Conservation (phyloP, 352 stramenopile species). For the Peronospora tabacina region DNA sequence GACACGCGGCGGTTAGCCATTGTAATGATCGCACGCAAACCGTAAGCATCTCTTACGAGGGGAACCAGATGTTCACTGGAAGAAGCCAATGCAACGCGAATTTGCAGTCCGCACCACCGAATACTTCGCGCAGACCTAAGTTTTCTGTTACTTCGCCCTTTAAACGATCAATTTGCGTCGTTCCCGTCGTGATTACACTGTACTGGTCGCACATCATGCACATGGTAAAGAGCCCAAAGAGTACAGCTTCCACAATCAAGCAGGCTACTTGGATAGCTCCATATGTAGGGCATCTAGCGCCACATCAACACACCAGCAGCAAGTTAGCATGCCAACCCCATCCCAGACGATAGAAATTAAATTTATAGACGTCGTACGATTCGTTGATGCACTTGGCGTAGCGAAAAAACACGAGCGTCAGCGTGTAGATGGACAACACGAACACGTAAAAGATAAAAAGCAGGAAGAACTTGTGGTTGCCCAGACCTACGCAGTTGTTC, state of each 20-base stretch:
- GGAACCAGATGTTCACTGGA: constrained; percentile 84
- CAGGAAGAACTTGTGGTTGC: constrained; percentile 97
- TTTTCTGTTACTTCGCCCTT: constrained; percentile 84
- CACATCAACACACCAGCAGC: constrained; percentile 10
- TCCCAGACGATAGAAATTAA: not conserved
- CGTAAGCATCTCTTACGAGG: constrained; percentile 37
- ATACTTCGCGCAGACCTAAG: constrained; percentile 79
- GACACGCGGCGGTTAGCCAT: constrained; percentile 4
- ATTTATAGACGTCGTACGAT: constrained; percentile 33
- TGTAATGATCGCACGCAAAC: not conserved
- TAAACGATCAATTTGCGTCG: constrained; percentile 96
- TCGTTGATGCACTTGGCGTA: constrained; percentile 84
- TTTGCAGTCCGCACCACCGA: constrained; percentile 49
- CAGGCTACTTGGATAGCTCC: constrained; percentile 75
- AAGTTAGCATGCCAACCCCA: constrained; percentile 3
- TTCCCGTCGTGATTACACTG: constrained; percentile 92
- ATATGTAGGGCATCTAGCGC: constrained; percentile 54
- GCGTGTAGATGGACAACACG: constrained; percentile 90
- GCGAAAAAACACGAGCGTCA: constrained; percentile 89
- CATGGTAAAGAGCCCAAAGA: constrained; percentile 98
- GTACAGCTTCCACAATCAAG: constrained; percentile 80
- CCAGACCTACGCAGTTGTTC: constrained; percentile 98
- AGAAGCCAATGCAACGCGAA: constrained; percentile 75
- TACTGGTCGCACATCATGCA: constrained; percentile 99
- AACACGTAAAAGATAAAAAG: constrained; percentile 91